These are phyloP conservation scores for Aquilaria yunnanensis DNA, from an alignment of 345 rosid genomes.

Conservation along the genomic window DNA sequence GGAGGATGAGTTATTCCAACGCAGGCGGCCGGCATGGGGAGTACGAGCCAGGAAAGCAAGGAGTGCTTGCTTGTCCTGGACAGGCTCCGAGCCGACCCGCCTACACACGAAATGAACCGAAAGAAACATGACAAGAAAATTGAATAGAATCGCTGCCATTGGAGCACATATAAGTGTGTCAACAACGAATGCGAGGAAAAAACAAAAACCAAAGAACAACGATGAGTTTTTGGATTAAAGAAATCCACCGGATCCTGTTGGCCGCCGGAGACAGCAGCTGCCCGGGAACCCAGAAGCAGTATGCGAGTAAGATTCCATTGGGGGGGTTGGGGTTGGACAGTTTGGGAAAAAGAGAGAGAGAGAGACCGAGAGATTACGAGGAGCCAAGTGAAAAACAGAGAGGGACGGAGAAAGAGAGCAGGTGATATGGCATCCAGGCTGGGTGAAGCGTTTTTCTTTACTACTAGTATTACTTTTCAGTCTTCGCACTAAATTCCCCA, in stretches of 20 bases:
- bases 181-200: neutral
- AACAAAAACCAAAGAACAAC: constrained; percentile 1
- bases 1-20: constrained; percentile 66
- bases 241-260: constrained; percentile 7
- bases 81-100: constrained; percentile 60
- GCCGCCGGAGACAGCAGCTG: constrained; percentile 11
- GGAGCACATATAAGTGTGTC: neutral
- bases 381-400: no score
- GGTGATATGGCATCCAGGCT: no score
- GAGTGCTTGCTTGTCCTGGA: constrained; percentile 73
- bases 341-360: neutral
- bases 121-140: constrained; percentile 15
- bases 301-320: constrained; percentile 40
- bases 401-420: no score
- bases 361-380: neutral
- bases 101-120: constrained; percentile 26
- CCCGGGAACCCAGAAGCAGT: constrained; percentile 16
- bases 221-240: constrained; percentile 3
- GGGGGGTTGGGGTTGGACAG: constrained; percentile 12
- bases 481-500: no score
- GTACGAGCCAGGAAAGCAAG: constrained; percentile 48
- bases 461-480: no score
- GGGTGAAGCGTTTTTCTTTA: no score
- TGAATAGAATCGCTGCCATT: constrained; percentile 30
- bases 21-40: constrained; percentile 69